Base-by-base conservation (phyloP, 257 asterid genomes). In the Plantago major region DNA sequence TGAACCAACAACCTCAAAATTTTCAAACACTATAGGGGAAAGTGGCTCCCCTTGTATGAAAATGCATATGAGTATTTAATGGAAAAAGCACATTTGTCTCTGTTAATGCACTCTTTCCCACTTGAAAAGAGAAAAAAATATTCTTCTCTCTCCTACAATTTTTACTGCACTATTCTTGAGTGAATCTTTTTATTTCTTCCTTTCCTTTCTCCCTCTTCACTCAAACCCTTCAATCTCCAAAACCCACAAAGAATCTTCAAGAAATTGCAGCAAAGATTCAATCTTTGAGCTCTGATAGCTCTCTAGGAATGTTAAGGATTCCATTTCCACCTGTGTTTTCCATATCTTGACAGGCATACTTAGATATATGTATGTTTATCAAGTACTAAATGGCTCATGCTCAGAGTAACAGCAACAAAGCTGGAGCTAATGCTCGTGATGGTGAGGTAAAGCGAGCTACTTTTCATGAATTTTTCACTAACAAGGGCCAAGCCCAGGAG, bases 391-490 rank as follows among this genome's bases (percentile, higher is more conserved):
- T 89, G 97, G 97, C 97, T 86, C 88, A 84, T 64, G 84, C 77
- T 68, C 83, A 75, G 26, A 71, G 73, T 68, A 80, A 65, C 68
- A 59, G 60, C 63, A 60, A 60, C 26, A 22, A 22, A 22, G 26
- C 26, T 22, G 26, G 26, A 64, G 65, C 69, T 37, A 56, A 60
- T 69, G 64, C 61, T 65, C 50, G 46, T 51, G 26, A 61, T 63
- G 86, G 60, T 67, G 94, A 85, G 71, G 75, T 56, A 70, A 83
- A 85, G 81, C 63, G 78, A 67, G 58, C 86, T 18, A 73, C 87
- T 74, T 91, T 88, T 65, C 98, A 91, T 81, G 98, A 90, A 73
- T 90, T 90, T 73, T 89, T 90, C 13, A 94, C 91, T 42, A 79
- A 76, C 53, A 78, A 78, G 69, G 78, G 63, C 64, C 79, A 72